phyloP scores from a whole-genome alignment of 768 basidiomycete genomes.

The Agaricus blazei region DNA sequence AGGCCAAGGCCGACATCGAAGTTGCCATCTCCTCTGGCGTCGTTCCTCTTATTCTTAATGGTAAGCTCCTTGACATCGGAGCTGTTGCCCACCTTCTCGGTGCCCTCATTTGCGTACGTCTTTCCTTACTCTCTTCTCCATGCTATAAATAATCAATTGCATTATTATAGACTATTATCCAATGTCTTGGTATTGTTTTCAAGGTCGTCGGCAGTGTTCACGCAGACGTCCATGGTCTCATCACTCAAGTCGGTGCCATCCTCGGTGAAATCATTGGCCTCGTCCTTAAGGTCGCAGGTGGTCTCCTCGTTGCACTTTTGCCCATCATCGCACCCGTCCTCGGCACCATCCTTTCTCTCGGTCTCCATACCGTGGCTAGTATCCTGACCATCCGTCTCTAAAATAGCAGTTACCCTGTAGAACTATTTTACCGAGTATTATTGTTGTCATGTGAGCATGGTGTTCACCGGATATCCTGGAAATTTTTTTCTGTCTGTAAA shows the following conservation, averaged over 20 bases:
- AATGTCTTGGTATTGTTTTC: not conserved
- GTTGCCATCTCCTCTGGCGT: constrained; percentile 6
- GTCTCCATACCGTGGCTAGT: not conserved
- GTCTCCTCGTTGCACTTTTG: not conserved
- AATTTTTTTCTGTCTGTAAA: too few species aligned
- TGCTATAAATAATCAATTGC: not conserved
- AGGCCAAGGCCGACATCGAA: constrained; percentile 11
- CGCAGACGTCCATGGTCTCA: constrained; percentile 7
- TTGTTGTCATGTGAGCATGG: too few species aligned
- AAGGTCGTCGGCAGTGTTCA: constrained; percentile 1
- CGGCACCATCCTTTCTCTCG: not conserved
- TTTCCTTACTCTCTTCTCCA: not conserved
- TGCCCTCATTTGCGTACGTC: constrained; percentile 10
- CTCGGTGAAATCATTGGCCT: constrained; percentile 9
- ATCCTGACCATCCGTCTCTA: not conserved
- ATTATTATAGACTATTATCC: not conserved
- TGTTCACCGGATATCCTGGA: too few species aligned
- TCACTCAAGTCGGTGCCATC: constrained; percentile 7
- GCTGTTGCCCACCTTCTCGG: constrained; percentile 10
- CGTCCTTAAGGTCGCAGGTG: not conserved
- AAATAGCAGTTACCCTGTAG: not conserved
- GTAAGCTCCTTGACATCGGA: constrained; percentile 10
- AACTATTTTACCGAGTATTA: not conserved
- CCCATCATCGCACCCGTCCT: not conserved
- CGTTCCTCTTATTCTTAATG: constrained; percentile 9